Evolutionary conservation across 441 rosid species (phyloP).

Genomic region (Pelargonium australe): DNA sequence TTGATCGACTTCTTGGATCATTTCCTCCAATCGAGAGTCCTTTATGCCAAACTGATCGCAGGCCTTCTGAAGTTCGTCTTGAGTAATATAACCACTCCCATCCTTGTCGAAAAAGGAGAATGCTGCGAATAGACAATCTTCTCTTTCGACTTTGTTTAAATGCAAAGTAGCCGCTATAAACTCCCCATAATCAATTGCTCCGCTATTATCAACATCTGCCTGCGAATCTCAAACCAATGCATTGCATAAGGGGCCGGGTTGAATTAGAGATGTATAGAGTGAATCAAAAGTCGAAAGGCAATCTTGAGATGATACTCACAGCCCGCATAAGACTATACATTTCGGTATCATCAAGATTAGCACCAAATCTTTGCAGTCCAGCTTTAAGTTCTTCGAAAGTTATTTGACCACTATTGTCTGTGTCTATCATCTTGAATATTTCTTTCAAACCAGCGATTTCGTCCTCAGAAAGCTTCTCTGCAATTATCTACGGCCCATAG

Average conservation of each 20-base stretch:
- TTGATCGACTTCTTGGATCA: constrained; percentile 39
- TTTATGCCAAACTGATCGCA: constrained; percentile 39
- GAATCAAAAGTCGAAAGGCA: too few relatives aligned
- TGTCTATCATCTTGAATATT: constrained; percentile 39
- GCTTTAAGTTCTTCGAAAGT: constrained; percentile 44
- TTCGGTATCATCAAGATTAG: constrained; percentile 39
- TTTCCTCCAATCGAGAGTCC: constrained; percentile 32
- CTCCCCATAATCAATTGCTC: constrained; percentile 40
- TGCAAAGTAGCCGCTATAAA: constrained; percentile 37
- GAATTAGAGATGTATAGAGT: too few relatives aligned
- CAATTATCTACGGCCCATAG: constrained; percentile 28
- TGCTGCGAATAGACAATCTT: constrained; percentile 35
- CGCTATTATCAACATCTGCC: constrained; percentile 43
- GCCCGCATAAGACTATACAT: constrained; percentile 37
- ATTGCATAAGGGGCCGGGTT: too few relatives aligned
- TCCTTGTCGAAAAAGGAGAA: constrained; percentile 44
- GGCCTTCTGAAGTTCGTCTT: constrained; percentile 40
- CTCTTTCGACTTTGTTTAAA: constrained; percentile 33
- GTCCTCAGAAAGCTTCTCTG: constrained; percentile 43
- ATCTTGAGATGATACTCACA: constrained; percentile 17
- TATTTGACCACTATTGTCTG: constrained; percentile 42
- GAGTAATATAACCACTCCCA: constrained; percentile 44
- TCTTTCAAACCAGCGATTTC: constrained; percentile 37
- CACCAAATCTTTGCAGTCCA: constrained; percentile 36
- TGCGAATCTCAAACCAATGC: constrained; percentile 20